Base-by-base conservation (phyloP, 2,329 filamentous ascomycete genomes). In the Plenodomus lindquistii region DNA sequence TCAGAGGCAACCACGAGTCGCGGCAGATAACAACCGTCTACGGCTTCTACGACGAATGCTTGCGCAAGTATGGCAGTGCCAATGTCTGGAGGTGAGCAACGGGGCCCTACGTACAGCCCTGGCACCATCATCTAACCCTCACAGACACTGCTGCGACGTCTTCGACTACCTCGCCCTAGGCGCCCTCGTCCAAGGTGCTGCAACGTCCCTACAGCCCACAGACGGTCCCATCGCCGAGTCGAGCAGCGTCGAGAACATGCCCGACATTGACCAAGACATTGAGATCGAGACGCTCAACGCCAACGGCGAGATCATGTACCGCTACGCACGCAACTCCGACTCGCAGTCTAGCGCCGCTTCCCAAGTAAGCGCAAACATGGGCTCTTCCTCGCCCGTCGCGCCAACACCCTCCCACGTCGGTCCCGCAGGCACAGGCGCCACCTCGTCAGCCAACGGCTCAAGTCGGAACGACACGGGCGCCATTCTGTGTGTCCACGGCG, bases 21-120 rank as follows among this genome's bases (percentile, higher is more conserved):
- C 85, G 93, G 50, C 93, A 97, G 73, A 97, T 97, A 59, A 97
- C 93, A 18, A 96, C 91, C 4, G 93, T 97, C 13, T 97, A 97
- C 71, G 93, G 93, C 54, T 97, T 97, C 77, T 97, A 97, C 77
- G 93, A 97, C 68, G 93, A 97, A 76, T 97, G 93, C 67, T 80
- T 97, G 55, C 83, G 93, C 44, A 97, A 97, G 75, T 97, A 97
- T 67, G 93, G 93, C 52, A 96, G 88, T 68, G 92, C 93, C 31
- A 97, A 97, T 64, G 93, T 97, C 1, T 97, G 93, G 93, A 83
- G 62, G 54, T 60, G 57, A 10, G 13, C 13, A 10, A 20, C 18
- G 17, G n/a, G 1, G 2, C 7, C 1, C 0, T 6, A 9, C n/a
- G 24, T 27, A 2, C 8, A 15, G 9, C 6, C 21, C 1, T 15